Evolutionary conservation across 164 flowering plant genomes (phyloP).

Genomic region (Sedum album): DNA sequence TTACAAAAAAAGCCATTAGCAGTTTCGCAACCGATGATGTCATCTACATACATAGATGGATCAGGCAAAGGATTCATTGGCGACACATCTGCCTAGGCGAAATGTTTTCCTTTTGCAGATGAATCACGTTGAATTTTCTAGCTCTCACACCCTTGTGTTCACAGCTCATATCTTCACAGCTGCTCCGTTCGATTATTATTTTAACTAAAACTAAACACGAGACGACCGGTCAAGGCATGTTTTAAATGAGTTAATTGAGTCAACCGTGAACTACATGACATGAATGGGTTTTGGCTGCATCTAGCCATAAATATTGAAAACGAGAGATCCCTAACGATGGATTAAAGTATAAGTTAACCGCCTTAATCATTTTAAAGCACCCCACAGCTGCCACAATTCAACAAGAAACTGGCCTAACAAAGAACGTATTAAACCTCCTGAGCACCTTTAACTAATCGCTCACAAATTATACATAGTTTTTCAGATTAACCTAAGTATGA

Average conservation of each 20-base stretch:
- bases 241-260: not conserved
- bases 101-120: no score
- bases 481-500: not conserved
- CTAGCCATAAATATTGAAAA: not conserved
- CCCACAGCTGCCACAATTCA: not conserved
- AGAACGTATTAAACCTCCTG: not conserved
- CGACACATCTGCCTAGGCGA: no score
- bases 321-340: not conserved
- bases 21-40: no score
- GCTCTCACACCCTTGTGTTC: no score
- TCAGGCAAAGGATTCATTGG: no score
- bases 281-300: not conserved
- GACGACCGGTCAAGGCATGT: not conserved
- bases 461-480: not conserved
- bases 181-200: no score
- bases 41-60: no score
- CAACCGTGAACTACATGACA: not conserved
- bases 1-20: no score
- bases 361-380: not conserved
- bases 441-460: not conserved
- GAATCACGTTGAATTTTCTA: no score
- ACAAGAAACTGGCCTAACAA: constrained; percentile 5
- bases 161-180: no score
- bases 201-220: no score
- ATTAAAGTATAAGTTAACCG: constrained; percentile 1